Base-by-base conservation (phyloP, 768 basidiomycete species). In the Tylopilus sp. region DNA sequence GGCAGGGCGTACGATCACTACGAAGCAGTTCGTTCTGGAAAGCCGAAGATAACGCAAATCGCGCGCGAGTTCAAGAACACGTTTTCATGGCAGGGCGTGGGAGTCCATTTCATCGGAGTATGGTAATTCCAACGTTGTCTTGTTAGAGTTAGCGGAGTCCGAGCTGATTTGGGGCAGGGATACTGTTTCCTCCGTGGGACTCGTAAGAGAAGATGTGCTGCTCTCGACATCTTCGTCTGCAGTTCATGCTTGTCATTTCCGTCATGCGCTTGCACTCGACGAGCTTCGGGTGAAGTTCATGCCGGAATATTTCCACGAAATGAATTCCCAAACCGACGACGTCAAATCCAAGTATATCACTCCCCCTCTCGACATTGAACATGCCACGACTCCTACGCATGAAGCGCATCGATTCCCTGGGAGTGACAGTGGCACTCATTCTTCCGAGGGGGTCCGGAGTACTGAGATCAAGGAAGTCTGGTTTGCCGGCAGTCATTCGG, bases 391-490 rank as follows among this genome's bases (percentile, higher is more conserved):
- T 17, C 11, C 55, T 13, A 5, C 15, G n/a, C 26, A 21, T 21
- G 45, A 45, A n/a, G 33, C 7, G 18, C 43, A 21, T 4, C 15
- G 8, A 28, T 35, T 51, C 8, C 21, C n/a, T 25, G 12, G 12
- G 8, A 46, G 43, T n/a, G 50, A 55, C 20, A 30, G 13, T 6
- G 28, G 17, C 15, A 47, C 49, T 6, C 2, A 23, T 35, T 2
- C 8, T 21, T 50, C 52, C 18, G 41, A 28, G 26, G 35, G 4
- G 5, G 30, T 12, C 11, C 30, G 25, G 26, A 22, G 39, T 3
- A 20, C 52, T 21, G 64, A 31, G 31, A 31, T 31, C n/a, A 72
- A 79, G 48, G 83, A 87, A 59, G 84, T 87, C 2, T 86, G 85
- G 83, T 86, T 86, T 61, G 31, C 31, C 31, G 31, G 31, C 3